Evolutionary conservation across 202 grass and related monocot genomes (phyloP).

Genomic region (Panicum hallii): DNA sequence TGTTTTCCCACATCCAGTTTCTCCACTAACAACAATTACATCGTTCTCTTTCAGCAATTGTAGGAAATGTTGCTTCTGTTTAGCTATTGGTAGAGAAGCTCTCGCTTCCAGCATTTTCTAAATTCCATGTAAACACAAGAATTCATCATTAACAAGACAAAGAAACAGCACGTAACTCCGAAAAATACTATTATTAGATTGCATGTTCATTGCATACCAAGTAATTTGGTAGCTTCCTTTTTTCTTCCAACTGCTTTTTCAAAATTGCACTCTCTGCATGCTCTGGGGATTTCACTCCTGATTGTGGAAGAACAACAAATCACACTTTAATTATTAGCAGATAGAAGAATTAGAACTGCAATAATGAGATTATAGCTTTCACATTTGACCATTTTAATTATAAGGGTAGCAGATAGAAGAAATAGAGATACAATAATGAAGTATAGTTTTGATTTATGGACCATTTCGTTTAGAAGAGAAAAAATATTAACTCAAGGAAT

Average conservation of each 20-base stretch:
- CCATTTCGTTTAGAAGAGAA: neutral
- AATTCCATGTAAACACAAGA: slow-evolving; percentile 48
- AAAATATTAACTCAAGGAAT: neutral
- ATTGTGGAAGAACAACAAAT: slow-evolving; percentile 33
- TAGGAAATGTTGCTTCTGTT: slow-evolving; percentile 74
- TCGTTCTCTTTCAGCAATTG: slow-evolving; percentile 80
- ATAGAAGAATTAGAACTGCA: slow-evolving; percentile 32
- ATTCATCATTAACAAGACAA: slow-evolving; percentile 23
- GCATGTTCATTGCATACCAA: slow-evolving; percentile 57
- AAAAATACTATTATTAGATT: slow-evolving; percentile 27
- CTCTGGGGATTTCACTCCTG: slow-evolving; percentile 55
- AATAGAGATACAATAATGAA: slow-evolving; percentile 16
- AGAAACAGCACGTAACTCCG: neutral
- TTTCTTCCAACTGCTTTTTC: slow-evolving; percentile 72
- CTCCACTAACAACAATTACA: slow-evolving; percentile 93
- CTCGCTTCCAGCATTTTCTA: slow-evolving; percentile 95
- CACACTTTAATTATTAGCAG: slow-evolving; percentile 24
- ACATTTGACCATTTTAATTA: slow-evolving; percentile 25
- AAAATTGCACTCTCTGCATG: slow-evolving; percentile 66
- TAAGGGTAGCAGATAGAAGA: slow-evolving; percentile 14
- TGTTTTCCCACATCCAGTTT: slow-evolving; percentile 99
- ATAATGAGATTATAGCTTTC: neutral
- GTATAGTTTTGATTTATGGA: slow-evolving; percentile 14
- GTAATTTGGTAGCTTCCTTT: slow-evolving; percentile 74
- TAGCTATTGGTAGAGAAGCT: slow-evolving; percentile 85